Evolutionary conservation across 371 early-diverging fungal species (phyloP).

Genomic region (Mortierella sp.): DNA sequence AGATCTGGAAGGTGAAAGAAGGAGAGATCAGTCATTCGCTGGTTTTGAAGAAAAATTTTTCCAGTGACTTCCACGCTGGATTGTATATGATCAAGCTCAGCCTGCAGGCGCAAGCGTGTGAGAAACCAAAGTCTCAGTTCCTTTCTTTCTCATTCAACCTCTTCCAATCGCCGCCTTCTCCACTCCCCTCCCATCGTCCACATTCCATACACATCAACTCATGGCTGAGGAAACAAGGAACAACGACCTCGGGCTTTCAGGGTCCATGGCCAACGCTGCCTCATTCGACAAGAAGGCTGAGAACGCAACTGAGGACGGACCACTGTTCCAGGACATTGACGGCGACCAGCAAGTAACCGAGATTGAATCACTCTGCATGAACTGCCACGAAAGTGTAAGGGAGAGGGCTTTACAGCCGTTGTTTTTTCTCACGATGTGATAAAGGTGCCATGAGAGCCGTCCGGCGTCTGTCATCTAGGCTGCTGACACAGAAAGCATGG

Average conservation of each 20-base stretch:
- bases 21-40: no score
- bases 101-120: background rate
- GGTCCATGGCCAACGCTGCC: conserved; percentile 25
- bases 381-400: conserved; percentile 85
- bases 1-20: conserved; percentile 7
- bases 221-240: conserved; percentile 29
- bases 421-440: no score
- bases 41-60: conserved; percentile 9
- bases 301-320: conserved; percentile 52
- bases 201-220: background rate
- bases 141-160: no score
- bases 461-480: no score
- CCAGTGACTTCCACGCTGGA: background rate
- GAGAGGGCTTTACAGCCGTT: no score
- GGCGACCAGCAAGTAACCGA: conserved; percentile 72
- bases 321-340: conserved; percentile 78
- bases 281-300: conserved; percentile 31
- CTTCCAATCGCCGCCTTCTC: background rate
- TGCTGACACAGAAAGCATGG: no score
- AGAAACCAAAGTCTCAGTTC: no score
- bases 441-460: no score
- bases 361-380: conserved; percentile 93
- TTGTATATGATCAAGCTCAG: background rate
- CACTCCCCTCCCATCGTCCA: background rate
- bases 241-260: conserved; percentile 29